These are phyloP conservation scores for Populus hybrid DNA, from an alignment of 441 rosid species.

Conservation along the genomic window DNA sequence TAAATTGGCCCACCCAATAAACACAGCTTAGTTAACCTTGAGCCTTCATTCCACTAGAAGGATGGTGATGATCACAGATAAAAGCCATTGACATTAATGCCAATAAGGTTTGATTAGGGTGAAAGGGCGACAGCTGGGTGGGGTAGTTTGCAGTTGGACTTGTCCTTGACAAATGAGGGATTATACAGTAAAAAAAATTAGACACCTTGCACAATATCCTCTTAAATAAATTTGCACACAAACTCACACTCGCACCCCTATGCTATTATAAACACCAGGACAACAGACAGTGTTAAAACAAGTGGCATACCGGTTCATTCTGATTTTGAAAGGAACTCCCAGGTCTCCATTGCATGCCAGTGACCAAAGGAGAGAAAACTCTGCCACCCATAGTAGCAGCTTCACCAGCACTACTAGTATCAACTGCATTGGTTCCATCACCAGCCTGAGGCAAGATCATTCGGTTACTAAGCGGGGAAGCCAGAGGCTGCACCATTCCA, in stretches of 20 bases:
- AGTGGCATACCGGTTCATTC: conserved; percentile 65
- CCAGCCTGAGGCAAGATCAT: conserved; percentile 70
- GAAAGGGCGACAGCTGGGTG: not conserved
- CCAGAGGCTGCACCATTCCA: conserved; percentile 66
- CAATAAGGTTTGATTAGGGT: not conserved
- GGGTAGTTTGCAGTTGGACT: not conserved
- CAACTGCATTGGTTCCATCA: conserved; percentile 65
- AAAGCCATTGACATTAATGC: not conserved
- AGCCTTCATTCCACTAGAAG: not conserved
- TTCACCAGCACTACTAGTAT: conserved; percentile 59
- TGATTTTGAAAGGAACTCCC: conserved; percentile 84
- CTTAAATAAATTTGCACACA: not conserved
- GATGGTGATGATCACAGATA: not conserved
- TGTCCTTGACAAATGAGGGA: not conserved
- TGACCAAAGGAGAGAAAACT: conserved; percentile 74
- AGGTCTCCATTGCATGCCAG: conserved; percentile 95
- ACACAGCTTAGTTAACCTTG: not conserved
- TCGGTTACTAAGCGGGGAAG: conserved; percentile 71
- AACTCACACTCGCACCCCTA: not conserved
- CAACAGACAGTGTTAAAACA: not conserved
- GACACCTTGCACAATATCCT: not conserved
- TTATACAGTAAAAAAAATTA: not conserved
- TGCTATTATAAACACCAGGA: not conserved
- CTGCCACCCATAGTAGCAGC: conserved; percentile 54
- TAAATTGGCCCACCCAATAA: not conserved